Percentiles rank a stretch among this genome's conserved stretches.
Evolutionary conservation across 2,329 filamentous ascomycete genomes (phyloP).

Genomic region (Neocucurbitaria cava): DNA sequence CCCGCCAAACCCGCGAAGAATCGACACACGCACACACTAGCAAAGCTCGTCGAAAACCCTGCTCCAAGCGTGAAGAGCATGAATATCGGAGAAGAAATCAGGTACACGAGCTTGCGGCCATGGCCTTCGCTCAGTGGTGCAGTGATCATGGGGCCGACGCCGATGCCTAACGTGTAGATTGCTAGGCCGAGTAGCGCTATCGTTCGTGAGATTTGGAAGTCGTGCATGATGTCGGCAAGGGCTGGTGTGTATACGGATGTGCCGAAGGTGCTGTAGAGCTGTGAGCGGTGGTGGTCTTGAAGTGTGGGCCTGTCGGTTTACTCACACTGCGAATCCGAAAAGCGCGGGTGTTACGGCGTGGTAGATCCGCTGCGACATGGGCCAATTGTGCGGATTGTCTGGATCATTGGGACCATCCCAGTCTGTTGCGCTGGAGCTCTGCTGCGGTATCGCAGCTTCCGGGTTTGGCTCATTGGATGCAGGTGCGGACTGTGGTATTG

Average conservation of each 20-base stretch:
- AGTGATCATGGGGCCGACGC: conserved; percentile 65
- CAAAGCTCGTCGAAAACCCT: conserved; percentile 60
- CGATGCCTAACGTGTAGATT: conserved; percentile 67
- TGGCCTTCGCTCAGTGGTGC: conserved; percentile 66
- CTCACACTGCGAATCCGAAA: conserved; percentile 48
- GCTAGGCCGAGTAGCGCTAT: conserved; percentile 66
- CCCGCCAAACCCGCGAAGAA: conserved; percentile 79
- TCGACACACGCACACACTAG: conserved; percentile 60
- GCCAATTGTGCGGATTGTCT: conserved; percentile 52
- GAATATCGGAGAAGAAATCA: conserved; percentile 55
- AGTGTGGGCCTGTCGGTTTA: conserved; percentile 10
- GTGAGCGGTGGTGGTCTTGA: background rate
- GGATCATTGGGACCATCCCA: conserved; percentile 46
- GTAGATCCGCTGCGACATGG: conserved; percentile 35
- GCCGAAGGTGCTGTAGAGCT: conserved; percentile 56
- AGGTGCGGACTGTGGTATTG: background rate
- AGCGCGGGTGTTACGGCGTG: conserved; percentile 44
- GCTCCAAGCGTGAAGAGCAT: conserved; percentile 65
- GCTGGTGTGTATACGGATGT: conserved; percentile 63
- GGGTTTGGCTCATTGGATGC: background rate
- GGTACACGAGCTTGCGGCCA: conserved; percentile 63
- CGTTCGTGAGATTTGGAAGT: conserved; percentile 64
- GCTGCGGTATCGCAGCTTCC: background rate
- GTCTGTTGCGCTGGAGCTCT: conserved; percentile 12
- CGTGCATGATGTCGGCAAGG: conserved; percentile 54